phyloP scores from a whole-genome alignment of 208 protist genomes.

The Crithidia bombi region DNA sequence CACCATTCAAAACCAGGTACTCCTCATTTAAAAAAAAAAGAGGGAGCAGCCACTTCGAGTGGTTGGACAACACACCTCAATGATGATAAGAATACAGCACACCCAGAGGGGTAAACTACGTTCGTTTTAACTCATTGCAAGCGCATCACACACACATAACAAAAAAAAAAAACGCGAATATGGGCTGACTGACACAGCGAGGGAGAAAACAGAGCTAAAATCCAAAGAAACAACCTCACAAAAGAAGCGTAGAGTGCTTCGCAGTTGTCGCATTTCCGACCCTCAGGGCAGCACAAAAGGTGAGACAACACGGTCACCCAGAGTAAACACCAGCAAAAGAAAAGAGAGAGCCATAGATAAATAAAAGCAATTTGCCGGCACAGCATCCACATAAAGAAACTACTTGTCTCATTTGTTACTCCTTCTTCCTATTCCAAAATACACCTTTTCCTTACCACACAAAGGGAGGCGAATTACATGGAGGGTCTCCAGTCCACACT shows the following conservation, averaged over 20 bases:
- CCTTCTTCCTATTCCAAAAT: too few species aligned
- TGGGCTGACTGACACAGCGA: too few species aligned
- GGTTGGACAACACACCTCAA: too few species aligned
- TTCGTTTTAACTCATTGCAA: too few species aligned
- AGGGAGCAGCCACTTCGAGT: neutral
- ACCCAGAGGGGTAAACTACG: too few species aligned
- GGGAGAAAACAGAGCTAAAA: neutral
- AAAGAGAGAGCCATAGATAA: neutral
- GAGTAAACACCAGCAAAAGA: neutral
- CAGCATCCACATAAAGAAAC: too few species aligned
- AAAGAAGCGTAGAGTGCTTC: neutral
- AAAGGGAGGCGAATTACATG: too few species aligned
- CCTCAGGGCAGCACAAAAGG: neutral
- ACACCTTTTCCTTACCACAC: too few species aligned
- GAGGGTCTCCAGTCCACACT: too few species aligned
- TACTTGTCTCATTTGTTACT: too few species aligned
- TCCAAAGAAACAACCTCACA: neutral
- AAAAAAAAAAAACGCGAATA: neutral
- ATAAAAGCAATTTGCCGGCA: neutral
- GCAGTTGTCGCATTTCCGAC: too few species aligned
- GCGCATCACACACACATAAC: neutral
- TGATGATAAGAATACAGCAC: too few species aligned
- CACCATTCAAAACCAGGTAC: neutral
- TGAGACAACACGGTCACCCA: neutral
- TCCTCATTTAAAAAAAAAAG: conserved; percentile 5